Evolutionary conservation across 495 filamentous ascomycete genomes (phyloP).

Genomic region (Podospora bellae-mahoneyi): DNA sequence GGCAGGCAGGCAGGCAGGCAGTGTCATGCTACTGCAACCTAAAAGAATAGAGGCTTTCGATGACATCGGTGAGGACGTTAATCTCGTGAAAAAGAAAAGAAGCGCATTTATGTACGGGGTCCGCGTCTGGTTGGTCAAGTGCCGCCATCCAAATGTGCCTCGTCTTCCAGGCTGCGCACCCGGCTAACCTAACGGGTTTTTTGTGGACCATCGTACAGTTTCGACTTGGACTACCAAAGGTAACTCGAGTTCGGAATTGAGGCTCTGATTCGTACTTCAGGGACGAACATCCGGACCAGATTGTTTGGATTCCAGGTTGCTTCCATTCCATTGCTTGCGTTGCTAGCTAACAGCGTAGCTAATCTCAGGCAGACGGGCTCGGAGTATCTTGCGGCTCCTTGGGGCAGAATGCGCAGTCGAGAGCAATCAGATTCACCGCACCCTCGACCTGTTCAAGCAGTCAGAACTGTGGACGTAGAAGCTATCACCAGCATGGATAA

Average conservation of each 20-base stretch:
- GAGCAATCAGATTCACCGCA: neutral
- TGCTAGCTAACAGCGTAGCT: neutral
- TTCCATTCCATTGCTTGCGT: no score
- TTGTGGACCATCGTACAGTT: neutral
- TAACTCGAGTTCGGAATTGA: neutral
- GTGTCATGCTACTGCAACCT: neutral
- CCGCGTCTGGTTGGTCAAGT: neutral
- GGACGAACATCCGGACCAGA: neutral
- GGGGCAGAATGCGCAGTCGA: neutral
- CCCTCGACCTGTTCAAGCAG: neutral
- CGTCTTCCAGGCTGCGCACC: neutral
- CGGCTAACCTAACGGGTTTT: neutral
- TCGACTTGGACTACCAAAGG: neutral
- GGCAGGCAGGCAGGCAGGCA: neutral
- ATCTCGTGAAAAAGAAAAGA: neutral
- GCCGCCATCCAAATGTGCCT: neutral
- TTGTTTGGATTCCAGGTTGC: no score
- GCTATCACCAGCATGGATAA: neutral
- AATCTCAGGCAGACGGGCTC: slow-evolving; percentile 1
- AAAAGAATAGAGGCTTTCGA: no score
- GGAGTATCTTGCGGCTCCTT: neutral
- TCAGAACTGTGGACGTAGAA: neutral
- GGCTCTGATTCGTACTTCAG: neutral
- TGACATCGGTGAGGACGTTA: neutral
- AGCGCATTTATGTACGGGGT: slow-evolving; percentile 2